These are phyloP conservation scores for Fusarium redolens DNA, from an alignment of 2,329 filamentous ascomycete species.

Conservation along the genomic window DNA sequence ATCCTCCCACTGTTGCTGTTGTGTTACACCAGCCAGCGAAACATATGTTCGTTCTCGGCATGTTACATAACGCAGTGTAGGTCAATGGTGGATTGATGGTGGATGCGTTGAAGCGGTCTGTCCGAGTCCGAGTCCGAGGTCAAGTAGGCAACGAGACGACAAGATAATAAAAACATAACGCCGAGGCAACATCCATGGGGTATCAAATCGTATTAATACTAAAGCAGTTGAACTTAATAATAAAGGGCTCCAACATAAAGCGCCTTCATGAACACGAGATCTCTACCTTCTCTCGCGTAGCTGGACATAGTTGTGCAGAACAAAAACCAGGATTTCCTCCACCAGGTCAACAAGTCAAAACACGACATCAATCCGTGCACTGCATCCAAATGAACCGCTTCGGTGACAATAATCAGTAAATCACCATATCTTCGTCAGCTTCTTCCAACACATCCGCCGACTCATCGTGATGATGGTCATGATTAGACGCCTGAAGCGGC, in stretches of 20 bases:
- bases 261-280: not conserved
- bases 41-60: constrained; percentile 6
- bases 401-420: constrained; percentile 71
- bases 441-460: constrained; percentile 82
- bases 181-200: not conserved
- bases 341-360: not conserved
- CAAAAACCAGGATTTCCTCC: not conserved
- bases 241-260: constrained; percentile 3
- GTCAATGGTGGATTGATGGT: constrained; percentile 8
- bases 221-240: not conserved
- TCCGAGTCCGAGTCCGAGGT: not conserved
- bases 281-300: not conserved
- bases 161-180: not conserved
- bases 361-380: not conserved
- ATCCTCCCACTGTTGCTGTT: constrained; percentile 1
- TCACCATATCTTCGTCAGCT: constrained; percentile 89
- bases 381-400: not conserved
- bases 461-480: constrained; percentile 68
- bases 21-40: constrained; percentile 23
- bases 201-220: constrained; percentile 24
- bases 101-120: constrained; percentile 20
- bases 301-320: not conserved
- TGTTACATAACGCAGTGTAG: constrained; percentile 17
- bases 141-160: not conserved
- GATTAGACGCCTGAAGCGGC: constrained; percentile 17